phyloP scores from a whole-genome alignment of 73 alveolate genomes.

The Uronychia setigera region DNA sequence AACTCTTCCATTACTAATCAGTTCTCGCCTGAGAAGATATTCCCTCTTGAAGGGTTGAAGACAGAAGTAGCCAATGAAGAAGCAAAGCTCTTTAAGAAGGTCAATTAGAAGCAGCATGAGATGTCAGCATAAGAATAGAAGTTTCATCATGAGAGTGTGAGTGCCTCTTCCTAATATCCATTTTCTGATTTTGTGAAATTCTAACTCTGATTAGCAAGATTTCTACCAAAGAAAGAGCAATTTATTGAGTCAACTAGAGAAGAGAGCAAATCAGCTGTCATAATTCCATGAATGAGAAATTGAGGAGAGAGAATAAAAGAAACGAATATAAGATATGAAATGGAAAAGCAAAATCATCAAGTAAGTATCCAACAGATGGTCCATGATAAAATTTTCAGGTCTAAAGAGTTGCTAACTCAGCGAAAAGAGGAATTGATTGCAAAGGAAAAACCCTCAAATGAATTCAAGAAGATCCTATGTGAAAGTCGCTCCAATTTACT shows the following conservation, averaged over 20 bases:
- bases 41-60: not conserved
- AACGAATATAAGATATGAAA: not conserved
- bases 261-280: not conserved
- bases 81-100: not conserved
- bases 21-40: not conserved
- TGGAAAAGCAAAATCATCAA: not conserved
- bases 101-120: not conserved
- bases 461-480: not conserved
- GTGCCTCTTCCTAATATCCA: not conserved
- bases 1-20: too few relatives aligned
- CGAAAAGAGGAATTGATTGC: not conserved
- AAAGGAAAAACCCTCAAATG: not conserved
- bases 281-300: not conserved
- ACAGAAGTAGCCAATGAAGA: not conserved
- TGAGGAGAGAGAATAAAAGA: not conserved
- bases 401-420: not conserved
- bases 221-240: not conserved
- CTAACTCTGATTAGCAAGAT: too few relatives aligned
- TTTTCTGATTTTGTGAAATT: too few relatives aligned
- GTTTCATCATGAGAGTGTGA: not conserved
- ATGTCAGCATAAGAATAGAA: not conserved
- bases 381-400: not conserved
- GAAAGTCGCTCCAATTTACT: not conserved
- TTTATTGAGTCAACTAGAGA: not conserved
- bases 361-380: too few relatives aligned